These are phyloP conservation scores for Xylariaceae sp. DNA, from an alignment of 2,329 filamentous ascomycete species.

Conservation along the genomic window DNA sequence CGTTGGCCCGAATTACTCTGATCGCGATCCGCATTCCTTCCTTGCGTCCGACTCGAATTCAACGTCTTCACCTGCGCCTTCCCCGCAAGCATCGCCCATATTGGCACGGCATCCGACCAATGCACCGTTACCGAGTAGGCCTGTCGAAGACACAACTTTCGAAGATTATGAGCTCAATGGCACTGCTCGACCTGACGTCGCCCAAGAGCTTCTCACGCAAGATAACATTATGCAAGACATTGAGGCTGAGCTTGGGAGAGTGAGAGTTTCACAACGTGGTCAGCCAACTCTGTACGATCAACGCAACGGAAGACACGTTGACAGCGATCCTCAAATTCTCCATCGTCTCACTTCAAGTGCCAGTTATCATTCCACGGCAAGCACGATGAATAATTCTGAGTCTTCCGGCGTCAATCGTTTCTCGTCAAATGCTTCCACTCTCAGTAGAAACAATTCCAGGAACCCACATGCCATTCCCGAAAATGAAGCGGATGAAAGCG, in stretches of 20 bases:
- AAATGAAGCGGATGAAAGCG: conserved; percentile 66
- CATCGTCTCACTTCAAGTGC: conserved; percentile 35
- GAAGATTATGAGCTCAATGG: conserved; percentile 39
- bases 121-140: conserved; percentile 52
- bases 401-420: conserved; percentile 36
- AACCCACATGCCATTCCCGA: conserved; percentile 35
- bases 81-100: conserved; percentile 42
- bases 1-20: conserved; percentile 45
- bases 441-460: conserved; percentile 34
- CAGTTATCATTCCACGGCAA: conserved; percentile 45
- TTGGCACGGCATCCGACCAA: conserved; percentile 54
- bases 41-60: conserved; percentile 46
- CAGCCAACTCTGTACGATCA: conserved; percentile 33
- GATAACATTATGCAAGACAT: conserved; percentile 55
- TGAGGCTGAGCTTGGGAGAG: conserved; percentile 46
- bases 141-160: conserved; percentile 41
- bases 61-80: conserved; percentile 42
- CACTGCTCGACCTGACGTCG: conserved; percentile 29
- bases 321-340: conserved; percentile 42
- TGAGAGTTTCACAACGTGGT: conserved; percentile 36
- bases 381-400: conserved; percentile 37
- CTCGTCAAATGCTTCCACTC: conserved; percentile 38
- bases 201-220: conserved; percentile 40
- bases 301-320: conserved; percentile 42
- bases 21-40: conserved; percentile 42